Conservation (phyloP, 2,329 filamentous ascomycete species). For the Neofusicoccum sp. region DNA sequence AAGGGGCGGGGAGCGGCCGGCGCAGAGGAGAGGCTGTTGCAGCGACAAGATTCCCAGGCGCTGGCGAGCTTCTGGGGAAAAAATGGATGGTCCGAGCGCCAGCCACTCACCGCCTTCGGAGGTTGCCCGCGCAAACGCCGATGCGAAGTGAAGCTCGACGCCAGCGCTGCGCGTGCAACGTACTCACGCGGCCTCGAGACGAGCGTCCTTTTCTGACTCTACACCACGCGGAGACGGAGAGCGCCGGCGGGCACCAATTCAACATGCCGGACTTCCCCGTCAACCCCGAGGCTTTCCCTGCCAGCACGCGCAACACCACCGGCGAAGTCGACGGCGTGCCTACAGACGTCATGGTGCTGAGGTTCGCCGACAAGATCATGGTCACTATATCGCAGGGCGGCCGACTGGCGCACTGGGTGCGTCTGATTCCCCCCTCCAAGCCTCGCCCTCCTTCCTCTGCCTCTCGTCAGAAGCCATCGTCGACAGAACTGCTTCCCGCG, state of each 20-base stretch:
- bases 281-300: constrained; percentile 61
- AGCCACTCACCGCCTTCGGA: constrained; percentile 2
- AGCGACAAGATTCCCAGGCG: not conserved
- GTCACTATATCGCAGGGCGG: constrained; percentile 86
- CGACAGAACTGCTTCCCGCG: not conserved
- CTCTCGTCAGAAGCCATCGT: not conserved
- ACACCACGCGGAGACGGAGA: not conserved
- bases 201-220: not conserved
- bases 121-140: not conserved
- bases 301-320: constrained; percentile 53
- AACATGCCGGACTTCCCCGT: constrained; percentile 25
- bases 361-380: constrained; percentile 87
- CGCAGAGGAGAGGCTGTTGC: not conserved
- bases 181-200: not conserved
- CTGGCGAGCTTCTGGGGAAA: constrained; percentile 5
- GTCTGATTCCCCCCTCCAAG: constrained; percentile 21
- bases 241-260: not conserved
- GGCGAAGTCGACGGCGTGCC: constrained; percentile 64
- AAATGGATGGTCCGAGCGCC: constrained; percentile 1
- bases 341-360: constrained; percentile 71
- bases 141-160: not conserved
- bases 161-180: not conserved
- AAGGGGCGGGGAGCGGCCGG: not conserved
- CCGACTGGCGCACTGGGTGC: constrained; percentile 86
- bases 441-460: not conserved